Percentiles rank a stretch among this genome's conserved stretches.
These are phyloP conservation scores for Hypoxylon crocopeplum DNA, from an alignment of 495 filamentous ascomycete genomes.

Conservation along the genomic window DNA sequence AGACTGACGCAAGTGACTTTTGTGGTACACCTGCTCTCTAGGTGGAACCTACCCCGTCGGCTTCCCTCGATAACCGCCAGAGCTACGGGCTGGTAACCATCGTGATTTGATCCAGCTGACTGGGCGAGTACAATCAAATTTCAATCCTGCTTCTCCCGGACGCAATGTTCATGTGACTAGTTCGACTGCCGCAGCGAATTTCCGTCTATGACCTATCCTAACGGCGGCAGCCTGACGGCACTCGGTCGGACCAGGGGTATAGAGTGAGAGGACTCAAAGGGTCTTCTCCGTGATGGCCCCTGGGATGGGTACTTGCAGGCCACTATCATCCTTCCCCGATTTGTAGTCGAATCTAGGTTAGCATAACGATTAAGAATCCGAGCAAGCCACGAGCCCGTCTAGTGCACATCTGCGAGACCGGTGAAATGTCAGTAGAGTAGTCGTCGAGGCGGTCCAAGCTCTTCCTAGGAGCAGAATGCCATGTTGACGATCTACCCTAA, in stretches of 20 bases:
- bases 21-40: constrained; percentile 7
- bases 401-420: constrained; percentile 2
- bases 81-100: constrained; percentile 5
- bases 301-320: constrained; percentile 19
- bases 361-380: constrained; percentile 11
- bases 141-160: constrained; percentile 5
- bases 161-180: constrained; percentile 16
- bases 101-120: constrained; percentile 2
- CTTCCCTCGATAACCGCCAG: constrained; percentile 22
- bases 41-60: constrained; percentile 11
- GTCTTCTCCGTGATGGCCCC: constrained; percentile 4
- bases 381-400: constrained; percentile 20
- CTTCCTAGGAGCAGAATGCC: constrained; percentile 5
- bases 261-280: constrained; percentile 3
- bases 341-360: constrained; percentile 26
- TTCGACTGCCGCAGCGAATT: constrained; percentile 5
- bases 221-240: too few relatives aligned
- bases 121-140: constrained; percentile 16
- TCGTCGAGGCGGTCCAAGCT: constrained; percentile 9
- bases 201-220: constrained; percentile 16
- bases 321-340: constrained; percentile 14
- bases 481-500: constrained; percentile 19
- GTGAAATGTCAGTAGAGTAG: not conserved
- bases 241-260: constrained; percentile 24
- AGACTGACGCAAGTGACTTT: constrained; percentile 4